These are phyloP conservation scores for Monoraphidium neglectum DNA, from an alignment of 139 green algal species.

Conservation along the genomic window DNA sequence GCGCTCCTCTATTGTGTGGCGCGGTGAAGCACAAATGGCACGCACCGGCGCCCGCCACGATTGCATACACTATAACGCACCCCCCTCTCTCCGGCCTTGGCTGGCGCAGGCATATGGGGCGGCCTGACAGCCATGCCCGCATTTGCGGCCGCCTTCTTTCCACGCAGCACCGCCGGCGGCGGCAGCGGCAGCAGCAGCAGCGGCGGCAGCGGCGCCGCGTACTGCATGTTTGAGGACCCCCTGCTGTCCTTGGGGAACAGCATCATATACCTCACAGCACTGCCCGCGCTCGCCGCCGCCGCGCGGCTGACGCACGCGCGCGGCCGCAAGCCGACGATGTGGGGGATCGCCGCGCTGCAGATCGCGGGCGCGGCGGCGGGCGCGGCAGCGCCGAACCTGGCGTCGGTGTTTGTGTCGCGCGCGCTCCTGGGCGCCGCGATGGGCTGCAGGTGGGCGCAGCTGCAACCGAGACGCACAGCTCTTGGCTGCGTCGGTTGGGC, in stretches of 20 bases:
- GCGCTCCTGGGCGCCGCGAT: background rate
- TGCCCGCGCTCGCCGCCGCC: background rate
- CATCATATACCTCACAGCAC: conserved; percentile 6
- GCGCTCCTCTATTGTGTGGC: too few relatives aligned
- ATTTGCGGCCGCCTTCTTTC: background rate
- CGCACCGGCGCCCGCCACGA: too few relatives aligned
- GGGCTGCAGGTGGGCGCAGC: conserved; percentile 9
- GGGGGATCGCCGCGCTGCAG: background rate
- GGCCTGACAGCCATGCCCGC: conserved; percentile 4
- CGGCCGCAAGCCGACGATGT: background rate
- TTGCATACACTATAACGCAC: too few relatives aligned
- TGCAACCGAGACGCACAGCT: too few relatives aligned
- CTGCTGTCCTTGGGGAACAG: background rate
- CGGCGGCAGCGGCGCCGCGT: background rate
- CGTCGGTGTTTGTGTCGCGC: background rate
- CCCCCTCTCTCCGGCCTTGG: background rate
- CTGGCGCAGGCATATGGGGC: conserved; percentile 2
- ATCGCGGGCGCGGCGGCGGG: background rate
- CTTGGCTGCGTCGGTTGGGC: too few relatives aligned
- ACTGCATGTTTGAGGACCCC: conserved; percentile 2
- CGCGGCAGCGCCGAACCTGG: background rate
- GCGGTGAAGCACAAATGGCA: too few relatives aligned
- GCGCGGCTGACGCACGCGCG: background rate
- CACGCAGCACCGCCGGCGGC: background rate
- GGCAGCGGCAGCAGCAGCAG: conserved; percentile 5